phyloP scores from a whole-genome alignment of 1,284 basidiomycete genomes.

The Marasmius fiardii region DNA sequence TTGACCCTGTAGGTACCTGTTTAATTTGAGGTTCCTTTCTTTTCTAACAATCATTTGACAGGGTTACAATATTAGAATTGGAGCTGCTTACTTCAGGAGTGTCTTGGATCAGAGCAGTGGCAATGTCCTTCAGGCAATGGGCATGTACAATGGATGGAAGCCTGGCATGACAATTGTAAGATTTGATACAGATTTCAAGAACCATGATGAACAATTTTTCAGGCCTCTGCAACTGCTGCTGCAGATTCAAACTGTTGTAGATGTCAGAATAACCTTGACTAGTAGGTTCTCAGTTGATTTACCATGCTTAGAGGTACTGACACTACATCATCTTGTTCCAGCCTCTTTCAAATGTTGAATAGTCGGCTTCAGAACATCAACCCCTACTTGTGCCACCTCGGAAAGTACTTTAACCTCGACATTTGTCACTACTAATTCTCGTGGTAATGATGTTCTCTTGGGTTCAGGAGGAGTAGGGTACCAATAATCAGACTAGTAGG shows the following conservation, averaged over 20 bases:
- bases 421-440: constrained; percentile 35
- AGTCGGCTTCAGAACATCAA: constrained; percentile 73
- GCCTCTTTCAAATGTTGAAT: constrained; percentile 75
- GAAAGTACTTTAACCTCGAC: constrained; percentile 70
- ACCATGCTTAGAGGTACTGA: not conserved
- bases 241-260: constrained; percentile 55
- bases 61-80: constrained; percentile 69
- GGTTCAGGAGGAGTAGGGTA: no score
- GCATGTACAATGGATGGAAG: constrained; percentile 80
- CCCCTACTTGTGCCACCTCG: constrained; percentile 50
- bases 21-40: not conserved
- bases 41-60: constrained; percentile 23
- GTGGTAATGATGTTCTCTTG: not conserved
- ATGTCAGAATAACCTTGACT: constrained; percentile 79
- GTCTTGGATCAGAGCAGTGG: constrained; percentile 52
- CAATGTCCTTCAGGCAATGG: constrained; percentile 62
- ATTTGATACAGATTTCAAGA: constrained; percentile 11
- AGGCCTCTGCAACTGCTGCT: constrained; percentile 61
- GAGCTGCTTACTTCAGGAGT: constrained; percentile 55
- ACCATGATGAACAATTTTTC: constrained; percentile 10
- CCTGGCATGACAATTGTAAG: constrained; percentile 58
- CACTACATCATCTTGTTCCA: constrained; percentile 28
- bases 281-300: constrained; percentile 41
- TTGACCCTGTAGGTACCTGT: constrained; percentile 50
- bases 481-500: no score